Conservation (phyloP, 202 grass and related monocot species). For the Cymbopogon flexuosus region DNA sequence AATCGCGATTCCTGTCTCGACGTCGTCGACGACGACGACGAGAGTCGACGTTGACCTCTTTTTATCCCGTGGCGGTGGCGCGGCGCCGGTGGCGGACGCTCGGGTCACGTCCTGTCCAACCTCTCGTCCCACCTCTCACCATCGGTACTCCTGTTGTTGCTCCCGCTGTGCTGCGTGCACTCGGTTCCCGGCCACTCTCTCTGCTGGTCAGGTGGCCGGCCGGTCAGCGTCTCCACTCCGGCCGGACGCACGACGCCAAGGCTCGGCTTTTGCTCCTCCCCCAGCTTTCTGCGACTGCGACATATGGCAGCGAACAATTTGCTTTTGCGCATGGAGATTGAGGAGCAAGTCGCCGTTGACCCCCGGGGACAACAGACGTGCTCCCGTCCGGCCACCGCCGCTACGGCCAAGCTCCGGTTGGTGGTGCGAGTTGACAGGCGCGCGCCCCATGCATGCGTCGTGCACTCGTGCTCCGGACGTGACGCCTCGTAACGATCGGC, state of each 20-base stretch:
- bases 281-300: conserved; percentile 4
- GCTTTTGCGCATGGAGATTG: neutral
- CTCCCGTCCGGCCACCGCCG: neutral
- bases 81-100: neutral
- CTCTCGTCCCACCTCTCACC: neutral
- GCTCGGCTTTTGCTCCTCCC: neutral
- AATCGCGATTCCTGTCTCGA: neutral
- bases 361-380: neutral
- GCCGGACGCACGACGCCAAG: neutral
- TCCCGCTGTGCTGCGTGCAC: neutral
- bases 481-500: neutral
- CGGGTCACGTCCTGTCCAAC: neutral
- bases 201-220: neutral
- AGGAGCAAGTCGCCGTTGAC: neutral
- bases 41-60: neutral
- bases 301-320: neutral
- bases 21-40: neutral
- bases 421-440: neutral
- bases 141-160: neutral
- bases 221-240: neutral
- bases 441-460: neutral
- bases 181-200: neutral
- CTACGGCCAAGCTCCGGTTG: neutral
- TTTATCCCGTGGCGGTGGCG: neutral
- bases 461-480: neutral